A percentile compares a stretch with the other conserved stretches of the same genome.
Evolutionary conservation across 176 grass and related monocot species (phyloP).

Genomic region (Microstegium vimineum): DNA sequence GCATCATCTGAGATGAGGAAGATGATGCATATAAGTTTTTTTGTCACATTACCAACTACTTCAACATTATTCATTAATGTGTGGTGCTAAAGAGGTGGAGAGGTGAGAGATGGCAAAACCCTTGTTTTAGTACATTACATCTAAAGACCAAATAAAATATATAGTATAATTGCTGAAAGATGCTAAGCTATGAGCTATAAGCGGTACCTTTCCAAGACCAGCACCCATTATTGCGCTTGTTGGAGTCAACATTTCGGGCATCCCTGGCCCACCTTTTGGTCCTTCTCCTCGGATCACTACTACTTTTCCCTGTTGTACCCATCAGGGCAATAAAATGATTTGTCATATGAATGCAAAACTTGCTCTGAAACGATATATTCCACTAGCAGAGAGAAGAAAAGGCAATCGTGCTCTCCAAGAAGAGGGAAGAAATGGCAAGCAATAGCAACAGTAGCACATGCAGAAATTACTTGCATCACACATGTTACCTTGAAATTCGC

Average conservation of each 20-base stretch:
- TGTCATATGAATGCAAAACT: conserved; percentile 16
- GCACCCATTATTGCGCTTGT: conserved; percentile 98
- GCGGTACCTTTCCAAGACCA: conserved; percentile 89
- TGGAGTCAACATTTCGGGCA: conserved; percentile 99
- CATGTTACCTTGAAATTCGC: conserved; percentile 69
- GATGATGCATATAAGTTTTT: not conserved
- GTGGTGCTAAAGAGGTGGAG: not conserved
- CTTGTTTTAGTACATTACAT: not conserved
- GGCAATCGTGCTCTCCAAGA: not conserved
- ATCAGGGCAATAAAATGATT: conserved; percentile 9
- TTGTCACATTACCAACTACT: not conserved
- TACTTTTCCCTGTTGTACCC: conserved; percentile 57
- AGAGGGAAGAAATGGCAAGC: not conserved
- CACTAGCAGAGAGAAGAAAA: not conserved
- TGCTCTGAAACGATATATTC: not conserved
- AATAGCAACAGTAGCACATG: not conserved
- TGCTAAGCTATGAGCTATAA: not conserved
- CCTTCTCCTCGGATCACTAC: conserved; percentile 94
- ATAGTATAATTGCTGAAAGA: not conserved
- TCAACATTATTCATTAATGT: not conserved
- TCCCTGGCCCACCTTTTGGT: conserved; percentile 93
- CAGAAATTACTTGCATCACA: not conserved
- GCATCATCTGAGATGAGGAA: not conserved
- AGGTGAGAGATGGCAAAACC: not conserved
- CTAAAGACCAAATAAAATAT: conserved; percentile 2